phyloP scores from a whole-genome alignment of 2,329 filamentous ascomycete species.

The Sarocladiaceae sp. region DNA sequence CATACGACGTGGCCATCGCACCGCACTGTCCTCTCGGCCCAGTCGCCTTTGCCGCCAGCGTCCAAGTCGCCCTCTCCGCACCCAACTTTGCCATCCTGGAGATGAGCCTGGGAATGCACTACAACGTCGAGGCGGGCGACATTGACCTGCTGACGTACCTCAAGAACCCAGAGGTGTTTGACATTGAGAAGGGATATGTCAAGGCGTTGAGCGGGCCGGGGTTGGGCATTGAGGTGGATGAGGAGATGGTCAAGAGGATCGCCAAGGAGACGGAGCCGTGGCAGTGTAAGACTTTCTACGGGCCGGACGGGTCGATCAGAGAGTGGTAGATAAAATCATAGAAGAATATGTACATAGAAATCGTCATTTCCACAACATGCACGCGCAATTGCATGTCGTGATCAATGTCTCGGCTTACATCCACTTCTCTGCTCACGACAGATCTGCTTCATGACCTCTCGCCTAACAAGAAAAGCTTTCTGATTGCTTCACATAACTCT shows the following conservation, averaged over 20 bases:
- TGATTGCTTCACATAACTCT: too few relatives aligned
- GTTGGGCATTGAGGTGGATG: slow-evolving; percentile 62
- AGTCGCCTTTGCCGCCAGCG: slow-evolving; percentile 59
- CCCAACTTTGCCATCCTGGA: slow-evolving; percentile 65
- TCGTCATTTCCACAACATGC: neutral
- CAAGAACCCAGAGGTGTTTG: slow-evolving; percentile 54
- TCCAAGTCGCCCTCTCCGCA: slow-evolving; percentile 54
- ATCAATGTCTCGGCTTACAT: too few relatives aligned
- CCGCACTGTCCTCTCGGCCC: slow-evolving; percentile 66
- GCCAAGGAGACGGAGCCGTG: slow-evolving; percentile 53
- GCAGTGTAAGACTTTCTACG: slow-evolving; percentile 59
- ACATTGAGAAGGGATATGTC: slow-evolving; percentile 53
- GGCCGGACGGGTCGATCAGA: slow-evolving; percentile 56
- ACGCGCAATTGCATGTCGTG: too few relatives aligned
- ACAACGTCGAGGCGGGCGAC: slow-evolving; percentile 53
- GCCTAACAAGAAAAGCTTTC: too few relatives aligned
- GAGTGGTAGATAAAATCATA: slow-evolving; percentile 52
- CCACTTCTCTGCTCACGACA: too few relatives aligned
- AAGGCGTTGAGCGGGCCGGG: slow-evolving; percentile 49
- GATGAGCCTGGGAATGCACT: slow-evolving; percentile 70
- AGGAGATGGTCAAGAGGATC: slow-evolving; percentile 54
- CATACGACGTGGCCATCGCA: slow-evolving; percentile 63
- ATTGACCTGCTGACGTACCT: slow-evolving; percentile 52
- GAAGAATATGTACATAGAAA: too few relatives aligned
- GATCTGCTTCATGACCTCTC: too few relatives aligned